Percentiles rank a stretch among this genome's conserved stretches.
Conservation (phyloP, 1,284 basidiomycete species). For the Leucoagaricus sp. region DNA sequence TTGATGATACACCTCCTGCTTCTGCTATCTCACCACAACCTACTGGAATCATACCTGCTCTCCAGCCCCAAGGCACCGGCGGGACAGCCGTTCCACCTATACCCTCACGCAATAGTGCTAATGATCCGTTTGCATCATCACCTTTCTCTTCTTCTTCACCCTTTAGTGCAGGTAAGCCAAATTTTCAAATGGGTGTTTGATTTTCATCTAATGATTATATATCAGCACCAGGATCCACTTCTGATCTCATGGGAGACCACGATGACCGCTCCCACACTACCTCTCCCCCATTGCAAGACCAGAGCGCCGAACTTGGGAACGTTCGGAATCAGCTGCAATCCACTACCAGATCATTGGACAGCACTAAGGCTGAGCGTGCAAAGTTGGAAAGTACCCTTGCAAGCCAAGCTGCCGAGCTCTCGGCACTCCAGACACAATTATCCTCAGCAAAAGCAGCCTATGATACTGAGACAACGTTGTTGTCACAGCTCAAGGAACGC, state of each 20-base stretch:
- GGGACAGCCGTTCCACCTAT: constrained; percentile 20
- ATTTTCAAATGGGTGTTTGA: no score
- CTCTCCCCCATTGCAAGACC: constrained; percentile 61
- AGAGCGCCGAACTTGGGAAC: constrained; percentile 84
- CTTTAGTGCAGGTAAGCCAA: constrained; percentile 25
- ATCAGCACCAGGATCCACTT: constrained; percentile 31
- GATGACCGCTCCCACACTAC: constrained; percentile 31
- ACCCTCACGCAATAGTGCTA: constrained; percentile 36
- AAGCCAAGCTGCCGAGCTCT: constrained; percentile 68
- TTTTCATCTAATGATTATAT: constrained; percentile 19
- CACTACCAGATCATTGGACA: constrained; percentile 72
- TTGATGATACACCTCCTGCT: constrained; percentile 67
- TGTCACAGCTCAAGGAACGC: constrained; percentile 76
- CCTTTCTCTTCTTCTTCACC: constrained; percentile 19
- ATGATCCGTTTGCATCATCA: constrained; percentile 26
- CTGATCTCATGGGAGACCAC: constrained; percentile 73
- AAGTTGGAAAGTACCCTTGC: constrained; percentile 58
- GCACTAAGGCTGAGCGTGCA: constrained; percentile 58
- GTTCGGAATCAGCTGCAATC: constrained; percentile 81
- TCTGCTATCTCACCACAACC: constrained; percentile 44
- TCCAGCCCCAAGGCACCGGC: constrained; percentile 43
- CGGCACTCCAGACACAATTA: constrained; percentile 74
- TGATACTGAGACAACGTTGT: constrained; percentile 80
- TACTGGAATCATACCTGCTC: constrained; percentile 21
- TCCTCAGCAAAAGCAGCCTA: constrained; percentile 78